Evolutionary conservation across 371 early-diverging fungal species (phyloP), one percentile per base, ranked within the genome.

Genomic region (Nematocida ausubeli): DNA sequence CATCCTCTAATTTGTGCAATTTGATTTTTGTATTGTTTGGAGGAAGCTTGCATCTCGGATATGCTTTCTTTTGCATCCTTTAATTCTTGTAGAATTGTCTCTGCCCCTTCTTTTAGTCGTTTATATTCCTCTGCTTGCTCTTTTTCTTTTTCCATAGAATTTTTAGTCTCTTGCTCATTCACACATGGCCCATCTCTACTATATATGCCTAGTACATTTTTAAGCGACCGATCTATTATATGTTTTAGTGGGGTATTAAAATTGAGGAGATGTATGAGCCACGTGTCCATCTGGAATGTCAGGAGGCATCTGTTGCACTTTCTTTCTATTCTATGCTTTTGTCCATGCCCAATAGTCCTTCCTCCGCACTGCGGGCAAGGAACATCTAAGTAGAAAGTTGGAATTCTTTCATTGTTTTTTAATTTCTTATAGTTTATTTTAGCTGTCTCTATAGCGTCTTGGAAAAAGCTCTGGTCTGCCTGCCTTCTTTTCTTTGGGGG

Each of bases 331-430:
- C 60, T 14, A 5, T 60, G 60, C 60, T 60, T 60, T 24, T 60
- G 60, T 2, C 60, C 60, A 4, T 60, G 60, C 35, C 60, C 60
- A 12, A 16, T 60, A 9, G 60, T 60, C 24, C 35, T 28, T 16
- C 37, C 9, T 12, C 60, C 60, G 35, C 60, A 60, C 35, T 60
- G 60, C 60, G 60, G 60, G 35, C 60, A 60, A 0, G 60, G 60
- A 30, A 60, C 14, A 24, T 39, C 24, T 37, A 60, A 39, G 24
- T 60, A 60, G 60, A 60, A 60, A 22, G 60, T 32, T 39, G 60
- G 60, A 60, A 60, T 35, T 12, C 37, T 32, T 39, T 60, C 39
- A 1, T 35, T 35, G 14, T 60, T 35, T 60, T 60, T 60, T 30
- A 60, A 35, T 35, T 60, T 60, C 12, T 60, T 39, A 35, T 60